phyloP scores from a whole-genome alignment of 257 asterid species.

The Capsicum rhomboideum region DNA sequence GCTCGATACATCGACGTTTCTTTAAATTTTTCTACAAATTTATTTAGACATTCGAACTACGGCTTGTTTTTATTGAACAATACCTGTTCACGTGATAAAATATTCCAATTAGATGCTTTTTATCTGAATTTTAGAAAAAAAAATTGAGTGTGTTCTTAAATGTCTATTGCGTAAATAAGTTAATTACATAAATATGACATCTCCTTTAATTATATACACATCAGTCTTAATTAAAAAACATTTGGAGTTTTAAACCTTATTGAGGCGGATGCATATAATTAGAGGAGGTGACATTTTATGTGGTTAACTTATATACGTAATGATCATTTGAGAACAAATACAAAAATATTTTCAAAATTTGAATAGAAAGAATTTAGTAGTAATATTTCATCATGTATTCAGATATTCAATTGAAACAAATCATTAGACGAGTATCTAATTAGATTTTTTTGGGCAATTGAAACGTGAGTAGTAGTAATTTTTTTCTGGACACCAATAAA shows the following conservation, averaged over 20 bases:
- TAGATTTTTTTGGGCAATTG: too few relatives aligned
- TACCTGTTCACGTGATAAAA: neutral
- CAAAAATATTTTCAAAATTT: too few relatives aligned
- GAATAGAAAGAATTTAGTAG: too few relatives aligned
- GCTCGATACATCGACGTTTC: neutral
- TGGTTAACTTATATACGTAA: neutral
- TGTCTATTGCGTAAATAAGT: neutral
- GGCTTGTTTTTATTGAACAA: too few relatives aligned
- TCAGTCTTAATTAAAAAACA: neutral
- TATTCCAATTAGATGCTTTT: neutral
- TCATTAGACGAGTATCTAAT: too few relatives aligned
- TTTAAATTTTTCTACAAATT: neutral
- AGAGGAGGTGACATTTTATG: too few relatives aligned
- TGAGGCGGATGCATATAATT: neutral
- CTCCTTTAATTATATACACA: neutral
- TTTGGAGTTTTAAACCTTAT: neutral
- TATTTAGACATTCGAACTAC: neutral
- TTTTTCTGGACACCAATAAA: neutral
- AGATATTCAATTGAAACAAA: too few relatives aligned
- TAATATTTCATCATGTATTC: neutral
- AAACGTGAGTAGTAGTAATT: too few relatives aligned
- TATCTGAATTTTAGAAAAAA: neutral
- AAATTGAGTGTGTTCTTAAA: neutral
- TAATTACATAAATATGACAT: neutral
- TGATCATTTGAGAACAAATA: neutral